Evolutionary conservation across 441 rosid species (phyloP), one percentile per base, ranked within the genome.

Genomic region (Gossypium schwendimanii): DNA sequence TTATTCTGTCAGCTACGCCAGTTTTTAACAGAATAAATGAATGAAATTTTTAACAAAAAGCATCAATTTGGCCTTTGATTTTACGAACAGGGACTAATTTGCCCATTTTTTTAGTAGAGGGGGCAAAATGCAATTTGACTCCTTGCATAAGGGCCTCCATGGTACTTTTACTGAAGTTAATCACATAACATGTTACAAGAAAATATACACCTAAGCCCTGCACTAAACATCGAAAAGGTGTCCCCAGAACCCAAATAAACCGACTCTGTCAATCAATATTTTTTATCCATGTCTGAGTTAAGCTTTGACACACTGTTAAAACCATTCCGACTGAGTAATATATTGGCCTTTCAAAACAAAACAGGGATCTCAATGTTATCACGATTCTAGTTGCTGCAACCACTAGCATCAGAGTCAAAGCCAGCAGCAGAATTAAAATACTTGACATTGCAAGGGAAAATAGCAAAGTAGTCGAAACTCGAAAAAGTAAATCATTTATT

Each of bases 181-280:
- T 4, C 0, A 9, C 60, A 68, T 50, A 26, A 26, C 59, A 28
- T 14, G 47, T 26, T 24, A 41, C 26, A 68, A 50, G 44, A 50
- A 24, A 28, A 28, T 57, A 68, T 5, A 15, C 44, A 4, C 60
- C 45, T 15, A 50, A 67, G 45, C 26, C 26, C 71, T 26, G 54
- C 15, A 49, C 7, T 26, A 49, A 28, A 26, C 5, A 49, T 49
- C 8, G 15, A 3, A 49, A 67, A 26, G 24, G 44, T 10, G 26
- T 26, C 45, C 71, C 71, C 15, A 28, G 26, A 66, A 66, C 14
- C 14, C 49, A 66, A 47, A 49, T 50, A 17, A 67, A 67, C 60
- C 2, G 26, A 9, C 17, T 2, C 60, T 26, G 23, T n/a, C 71
- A 26, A 24, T 49, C 24, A 67, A 33, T 5, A 47, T 44, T 64